A percentile compares a stretch with the other conserved stretches of the same genome.
Conservation (phyloP, 1,139 yeast species). For the Sugiyamaella japonica region DNA sequence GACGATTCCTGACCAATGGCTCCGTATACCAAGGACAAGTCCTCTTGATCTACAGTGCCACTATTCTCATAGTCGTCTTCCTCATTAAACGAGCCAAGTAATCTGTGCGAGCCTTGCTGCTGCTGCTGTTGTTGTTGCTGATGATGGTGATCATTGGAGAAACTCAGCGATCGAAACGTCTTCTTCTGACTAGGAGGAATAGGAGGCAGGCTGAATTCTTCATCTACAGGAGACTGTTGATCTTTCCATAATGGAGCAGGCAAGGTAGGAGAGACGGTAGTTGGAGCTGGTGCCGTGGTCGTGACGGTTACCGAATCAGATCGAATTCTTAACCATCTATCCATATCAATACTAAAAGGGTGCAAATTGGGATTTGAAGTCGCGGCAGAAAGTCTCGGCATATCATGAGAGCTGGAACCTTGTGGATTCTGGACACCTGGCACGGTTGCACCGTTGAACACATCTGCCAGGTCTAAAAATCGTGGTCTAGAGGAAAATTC, state of each 20-base stretch:
- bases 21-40: constrained; percentile 13
- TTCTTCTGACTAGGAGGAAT: constrained; percentile 25
- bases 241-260: constrained; percentile 12
- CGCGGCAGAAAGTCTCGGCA: constrained; percentile 10
- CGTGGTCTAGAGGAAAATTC: constrained; percentile 38
- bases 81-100: constrained; percentile 29
- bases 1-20: constrained; percentile 24
- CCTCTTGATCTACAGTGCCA: not conserved
- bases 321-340: constrained; percentile 13
- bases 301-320: not conserved
- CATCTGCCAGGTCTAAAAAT: constrained; percentile 12
- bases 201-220: constrained; percentile 19
- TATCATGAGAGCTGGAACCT: not conserved
- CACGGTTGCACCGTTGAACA: constrained; percentile 1
- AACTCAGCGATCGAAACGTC: constrained; percentile 27
- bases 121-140: constrained; percentile 13
- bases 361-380: constrained; percentile 13
- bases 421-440: not conserved
- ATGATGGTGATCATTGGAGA: constrained; percentile 24
- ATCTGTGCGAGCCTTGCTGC: constrained; percentile 18
- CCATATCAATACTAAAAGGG: constrained; percentile 8
- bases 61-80: constrained; percentile 23
- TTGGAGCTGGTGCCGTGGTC: not conserved
- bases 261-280: not conserved
- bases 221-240: constrained; percentile 16